These are phyloP conservation scores for Neocucurbitaria cava DNA, from an alignment of 2,329 filamentous ascomycete species.

Conservation along the genomic window DNA sequence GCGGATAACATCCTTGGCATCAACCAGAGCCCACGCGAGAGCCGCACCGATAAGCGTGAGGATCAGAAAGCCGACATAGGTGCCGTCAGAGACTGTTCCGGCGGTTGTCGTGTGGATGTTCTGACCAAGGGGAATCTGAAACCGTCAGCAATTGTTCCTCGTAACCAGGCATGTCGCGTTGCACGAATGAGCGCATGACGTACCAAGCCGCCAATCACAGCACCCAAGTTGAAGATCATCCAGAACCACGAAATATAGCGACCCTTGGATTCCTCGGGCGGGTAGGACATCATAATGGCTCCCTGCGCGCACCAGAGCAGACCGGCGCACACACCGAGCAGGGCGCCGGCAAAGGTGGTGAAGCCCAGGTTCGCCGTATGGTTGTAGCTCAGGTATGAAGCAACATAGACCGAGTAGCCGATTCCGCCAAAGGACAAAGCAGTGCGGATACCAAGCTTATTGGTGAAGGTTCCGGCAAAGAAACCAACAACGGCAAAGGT, in stretches of 20 bases:
- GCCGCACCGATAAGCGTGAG: conserved; percentile 76
- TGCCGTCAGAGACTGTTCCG: conserved; percentile 71
- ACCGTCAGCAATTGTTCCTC: conserved; percentile 13
- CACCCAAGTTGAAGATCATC: conserved; percentile 94
- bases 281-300: conserved; percentile 90
- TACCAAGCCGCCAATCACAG: conserved; percentile 80
- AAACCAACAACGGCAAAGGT: conserved; percentile 72
- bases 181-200: conserved; percentile 48
- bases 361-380: conserved; percentile 73
- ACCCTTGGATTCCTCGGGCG: conserved; percentile 80
- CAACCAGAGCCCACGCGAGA: conserved; percentile 72
- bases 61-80: conserved; percentile 89
- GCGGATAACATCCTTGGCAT: conserved; percentile 76
- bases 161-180: conserved; percentile 19
- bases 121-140: conserved; percentile 74
- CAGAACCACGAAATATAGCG: conserved; percentile 91
- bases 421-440: conserved; percentile 76
- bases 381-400: conserved; percentile 73
- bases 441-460: conserved; percentile 73
- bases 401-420: conserved; percentile 78
- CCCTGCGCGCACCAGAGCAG: conserved; percentile 84
- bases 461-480: conserved; percentile 75
- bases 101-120: conserved; percentile 67
- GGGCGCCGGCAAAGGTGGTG: conserved; percentile 76
- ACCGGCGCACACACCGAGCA: conserved; percentile 79